Conservation (phyloP, 768 basidiomycete genomes). For the Lanmaoa pseudosensibilis region DNA sequence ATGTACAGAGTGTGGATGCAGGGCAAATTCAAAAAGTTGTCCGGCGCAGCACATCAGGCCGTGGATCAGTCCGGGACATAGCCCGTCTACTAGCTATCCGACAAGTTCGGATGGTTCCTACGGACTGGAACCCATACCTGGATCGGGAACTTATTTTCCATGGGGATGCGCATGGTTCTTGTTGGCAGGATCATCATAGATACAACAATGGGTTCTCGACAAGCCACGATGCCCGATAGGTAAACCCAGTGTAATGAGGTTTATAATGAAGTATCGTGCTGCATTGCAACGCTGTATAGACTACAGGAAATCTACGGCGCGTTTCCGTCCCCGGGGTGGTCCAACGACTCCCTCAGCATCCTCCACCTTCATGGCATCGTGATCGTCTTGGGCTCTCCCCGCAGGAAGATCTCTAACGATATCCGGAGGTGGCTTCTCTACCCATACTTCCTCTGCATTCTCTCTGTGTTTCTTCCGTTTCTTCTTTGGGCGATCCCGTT, state of each 20-base stretch:
- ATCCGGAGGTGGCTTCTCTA: constrained; percentile 60
- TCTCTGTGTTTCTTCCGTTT: constrained; percentile 41
- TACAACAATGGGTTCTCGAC: background rate
- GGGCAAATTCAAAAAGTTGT: constrained; percentile 65
- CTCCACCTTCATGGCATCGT: constrained; percentile 8
- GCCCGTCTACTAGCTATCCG: too few relatives aligned
- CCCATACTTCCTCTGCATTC: constrained; percentile 57
- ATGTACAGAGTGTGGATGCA: constrained; percentile 99
- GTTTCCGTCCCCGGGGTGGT: constrained; percentile 51
- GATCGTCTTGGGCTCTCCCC: constrained; percentile 13
- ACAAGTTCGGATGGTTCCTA: background rate
- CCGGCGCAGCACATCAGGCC: background rate
- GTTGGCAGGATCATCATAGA: background rate
- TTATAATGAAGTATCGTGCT: background rate
- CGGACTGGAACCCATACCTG: background rate
- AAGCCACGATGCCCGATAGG: background rate
- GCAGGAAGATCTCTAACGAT: constrained; percentile 40
- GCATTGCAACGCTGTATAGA: background rate
- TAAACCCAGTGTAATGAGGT: background rate
- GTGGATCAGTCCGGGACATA: background rate
- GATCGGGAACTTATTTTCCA: background rate
- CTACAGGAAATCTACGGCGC: constrained; percentile 77
- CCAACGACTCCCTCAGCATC: constrained; percentile 25
- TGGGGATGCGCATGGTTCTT: background rate
- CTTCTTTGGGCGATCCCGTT: constrained; percentile 41